A percentile compares a stretch with the other conserved stretches of the same genome.
phyloP scores from a whole-genome alignment of 768 basidiomycete genomes.

The Lentinula guzmanii region DNA sequence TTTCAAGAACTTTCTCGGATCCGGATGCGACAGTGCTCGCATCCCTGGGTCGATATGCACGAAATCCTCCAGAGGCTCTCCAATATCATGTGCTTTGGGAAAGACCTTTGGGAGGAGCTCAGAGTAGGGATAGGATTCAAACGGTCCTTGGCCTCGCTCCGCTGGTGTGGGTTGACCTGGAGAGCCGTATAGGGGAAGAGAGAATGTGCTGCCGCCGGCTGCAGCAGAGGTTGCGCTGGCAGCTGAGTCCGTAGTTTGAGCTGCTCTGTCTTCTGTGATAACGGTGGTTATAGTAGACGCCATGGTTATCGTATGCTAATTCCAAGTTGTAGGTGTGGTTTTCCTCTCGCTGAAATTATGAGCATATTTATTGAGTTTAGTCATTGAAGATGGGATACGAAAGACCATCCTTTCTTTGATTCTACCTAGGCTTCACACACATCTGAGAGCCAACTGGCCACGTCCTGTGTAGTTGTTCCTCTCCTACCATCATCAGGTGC shows the following conservation, averaged over 20 bases:
- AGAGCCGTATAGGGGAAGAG: not conserved
- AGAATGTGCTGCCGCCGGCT: not conserved
- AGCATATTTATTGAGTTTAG: not conserved
- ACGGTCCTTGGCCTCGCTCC: conserved; percentile 12
- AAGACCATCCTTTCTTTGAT: not conserved
- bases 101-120: conserved; percentile 42
- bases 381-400: not conserved
- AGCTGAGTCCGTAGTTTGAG: not conserved
- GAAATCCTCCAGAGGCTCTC: conserved; percentile 47
- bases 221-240: not conserved
- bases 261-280: not conserved
- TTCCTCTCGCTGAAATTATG: not conserved
- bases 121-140: conserved; percentile 38
- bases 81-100: conserved; percentile 25
- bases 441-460: not conserved
- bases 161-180: conserved; percentile 12
- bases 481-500: not conserved
- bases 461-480: not conserved
- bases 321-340: too few relatives aligned
- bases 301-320: not conserved
- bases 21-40: conserved; percentile 43
- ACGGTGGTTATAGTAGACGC: not conserved
- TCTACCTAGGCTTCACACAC: not conserved
- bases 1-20: conserved; percentile 46
- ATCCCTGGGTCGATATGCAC: conserved; percentile 53